Evolutionary conservation across 305 asterid genomes (phyloP).

Genomic region (Rubia balearica): DNA sequence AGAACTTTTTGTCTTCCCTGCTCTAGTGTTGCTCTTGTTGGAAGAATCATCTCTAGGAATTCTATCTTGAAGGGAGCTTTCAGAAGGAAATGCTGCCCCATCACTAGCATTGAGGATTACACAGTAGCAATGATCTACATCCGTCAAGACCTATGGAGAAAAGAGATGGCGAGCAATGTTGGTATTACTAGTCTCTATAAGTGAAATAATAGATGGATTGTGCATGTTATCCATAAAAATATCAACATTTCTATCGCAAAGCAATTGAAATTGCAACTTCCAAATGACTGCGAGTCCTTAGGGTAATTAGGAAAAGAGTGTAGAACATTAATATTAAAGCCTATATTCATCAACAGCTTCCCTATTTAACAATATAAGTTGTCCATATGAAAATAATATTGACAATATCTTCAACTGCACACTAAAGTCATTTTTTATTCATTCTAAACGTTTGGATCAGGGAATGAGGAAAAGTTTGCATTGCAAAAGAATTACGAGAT

Average conservation of each 20-base stretch:
- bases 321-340: not conserved
- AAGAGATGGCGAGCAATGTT: not conserved
- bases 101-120: slow-evolving; percentile 82
- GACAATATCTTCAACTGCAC: not conserved
- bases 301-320: not conserved
- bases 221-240: not conserved
- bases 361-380: not conserved
- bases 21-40: slow-evolving; percentile 32
- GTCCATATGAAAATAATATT: slow-evolving; percentile 1
- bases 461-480: not conserved
- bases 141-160: slow-evolving; percentile 70
- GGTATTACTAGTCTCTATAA: not conserved
- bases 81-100: slow-evolving; percentile 80
- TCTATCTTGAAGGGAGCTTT: slow-evolving; percentile 29
- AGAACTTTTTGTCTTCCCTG: slow-evolving; percentile 50
- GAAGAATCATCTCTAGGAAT: slow-evolving; percentile 37
- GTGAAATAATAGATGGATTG: not conserved
- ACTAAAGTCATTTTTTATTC: not conserved
- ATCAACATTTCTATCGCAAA: not conserved
- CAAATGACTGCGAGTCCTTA: not conserved
- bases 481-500: not conserved
- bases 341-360: not conserved
- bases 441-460: not conserved
- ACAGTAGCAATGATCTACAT: slow-evolving; percentile 92
- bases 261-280: not conserved